phyloP scores from a whole-genome alignment of 2,329 filamentous ascomycete species.

The Fusarium zealandicum region DNA sequence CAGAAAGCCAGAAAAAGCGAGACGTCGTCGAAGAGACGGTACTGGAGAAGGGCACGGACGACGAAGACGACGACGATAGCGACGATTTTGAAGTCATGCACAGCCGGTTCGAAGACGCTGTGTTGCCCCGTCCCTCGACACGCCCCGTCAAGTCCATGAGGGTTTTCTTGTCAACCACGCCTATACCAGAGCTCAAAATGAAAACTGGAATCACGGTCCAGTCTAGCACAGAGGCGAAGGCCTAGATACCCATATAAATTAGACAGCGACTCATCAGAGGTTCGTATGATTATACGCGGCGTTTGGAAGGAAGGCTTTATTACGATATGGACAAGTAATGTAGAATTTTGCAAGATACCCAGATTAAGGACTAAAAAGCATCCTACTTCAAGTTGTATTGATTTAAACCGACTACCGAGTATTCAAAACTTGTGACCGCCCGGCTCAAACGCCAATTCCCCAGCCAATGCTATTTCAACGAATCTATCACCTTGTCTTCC shows the following conservation, averaged over 20 bases:
- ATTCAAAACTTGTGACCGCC: constrained; percentile 20
- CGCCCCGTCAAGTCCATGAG: constrained; percentile 63
- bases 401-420: constrained; percentile 6
- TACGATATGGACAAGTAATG: constrained; percentile 1
- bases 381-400: constrained; percentile 26
- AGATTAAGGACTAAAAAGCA: constrained; percentile 12
- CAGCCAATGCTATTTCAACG: constrained; percentile 7
- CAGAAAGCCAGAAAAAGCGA: constrained; percentile 43
- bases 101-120: constrained; percentile 62
- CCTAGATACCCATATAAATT: background rate
- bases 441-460: constrained; percentile 33
- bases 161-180: constrained; percentile 62
- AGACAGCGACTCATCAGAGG: too few species aligned
- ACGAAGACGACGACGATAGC: constrained; percentile 41
- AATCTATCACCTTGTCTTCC: constrained; percentile 3
- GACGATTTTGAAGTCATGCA: constrained; percentile 65
- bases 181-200: constrained; percentile 63
- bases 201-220: constrained; percentile 57
- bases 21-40: constrained; percentile 54
- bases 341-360: constrained; percentile 32
- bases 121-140: constrained; percentile 54
- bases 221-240: constrained; percentile 48
- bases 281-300: background rate
- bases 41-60: constrained; percentile 40
- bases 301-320: constrained; percentile 9